Conservation (phyloP, 257 asterid genomes). For the Plantago ovata region DNA sequence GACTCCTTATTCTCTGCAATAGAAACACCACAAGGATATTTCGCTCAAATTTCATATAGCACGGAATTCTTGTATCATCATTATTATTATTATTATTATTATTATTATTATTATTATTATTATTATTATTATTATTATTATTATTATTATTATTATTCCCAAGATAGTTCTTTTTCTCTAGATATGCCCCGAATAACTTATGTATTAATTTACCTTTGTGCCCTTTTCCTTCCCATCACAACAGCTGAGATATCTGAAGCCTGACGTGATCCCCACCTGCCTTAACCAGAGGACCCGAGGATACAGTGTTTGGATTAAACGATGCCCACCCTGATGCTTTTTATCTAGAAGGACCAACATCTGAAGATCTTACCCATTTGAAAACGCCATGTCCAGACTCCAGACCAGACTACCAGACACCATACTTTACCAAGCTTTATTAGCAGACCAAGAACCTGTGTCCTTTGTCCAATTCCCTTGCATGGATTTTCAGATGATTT, state of each 20-base stretch:
- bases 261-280: conserved; percentile 94
- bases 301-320: conserved; percentile 58
- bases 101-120: too few relatives aligned
- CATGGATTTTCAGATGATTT: too few relatives aligned
- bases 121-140: too few relatives aligned
- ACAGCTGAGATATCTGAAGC: conserved; percentile 97
- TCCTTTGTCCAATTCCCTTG: conserved; percentile 34
- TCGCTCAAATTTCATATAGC: too few relatives aligned
- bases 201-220: conserved; percentile 76
- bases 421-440: conserved; percentile 55
- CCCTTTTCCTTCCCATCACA: conserved; percentile 68
- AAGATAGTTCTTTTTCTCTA: too few relatives aligned
- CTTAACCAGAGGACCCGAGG: conserved; percentile 97
- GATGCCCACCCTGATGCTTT: conserved; percentile 87
- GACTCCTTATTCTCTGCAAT: too few relatives aligned
- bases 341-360: conserved; percentile 68
- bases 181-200: conserved; percentile 51
- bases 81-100: too few relatives aligned
- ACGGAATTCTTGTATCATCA: too few relatives aligned
- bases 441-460: conserved; percentile 23
- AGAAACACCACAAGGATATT: too few relatives aligned
- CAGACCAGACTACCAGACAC: conserved; percentile 40
- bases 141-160: too few relatives aligned
- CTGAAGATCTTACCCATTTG: conserved; percentile 63
- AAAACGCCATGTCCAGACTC: conserved; percentile 59